These are phyloP conservation scores for Apophysomyces elegans DNA, from an alignment of 371 early-diverging fungal genomes.

Conservation along the genomic window DNA sequence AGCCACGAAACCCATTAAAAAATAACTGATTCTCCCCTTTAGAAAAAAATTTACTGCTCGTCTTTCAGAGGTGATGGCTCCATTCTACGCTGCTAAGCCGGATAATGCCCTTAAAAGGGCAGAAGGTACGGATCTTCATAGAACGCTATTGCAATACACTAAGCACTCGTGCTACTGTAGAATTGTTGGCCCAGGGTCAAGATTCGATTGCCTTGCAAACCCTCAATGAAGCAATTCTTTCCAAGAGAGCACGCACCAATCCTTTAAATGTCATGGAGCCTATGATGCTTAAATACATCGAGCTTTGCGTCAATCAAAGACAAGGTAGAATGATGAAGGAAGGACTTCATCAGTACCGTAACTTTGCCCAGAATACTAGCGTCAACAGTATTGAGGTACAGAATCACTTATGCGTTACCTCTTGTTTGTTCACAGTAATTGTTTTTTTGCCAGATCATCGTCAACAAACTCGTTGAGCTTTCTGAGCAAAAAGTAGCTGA, in stretches of 20 bases:
- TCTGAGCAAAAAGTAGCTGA: conserved; percentile 88
- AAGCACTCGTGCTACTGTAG: conserved; percentile 47
- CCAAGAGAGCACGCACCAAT: conserved; percentile 84
- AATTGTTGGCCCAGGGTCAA: conserved; percentile 92
- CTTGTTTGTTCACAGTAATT: too few species aligned
- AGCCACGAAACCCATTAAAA: background rate
- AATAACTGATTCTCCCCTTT: background rate
- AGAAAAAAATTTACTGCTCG: conserved; percentile 10
- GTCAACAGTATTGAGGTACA: conserved; percentile 87
- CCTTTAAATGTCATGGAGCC: conserved; percentile 86
- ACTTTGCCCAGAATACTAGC: conserved; percentile 93
- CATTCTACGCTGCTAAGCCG: conserved; percentile 53
- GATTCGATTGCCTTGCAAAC: conserved; percentile 84
- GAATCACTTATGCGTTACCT: background rate
- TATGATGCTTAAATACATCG: conserved; percentile 91
- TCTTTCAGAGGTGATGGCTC: conserved; percentile 35
- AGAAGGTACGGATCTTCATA: conserved; percentile 36
- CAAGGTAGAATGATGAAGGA: conserved; percentile 95
- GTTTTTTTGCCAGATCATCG: conserved; percentile 58
- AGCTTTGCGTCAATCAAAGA: conserved; percentile 87
- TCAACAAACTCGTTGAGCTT: conserved; percentile 84
- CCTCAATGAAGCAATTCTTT: conserved; percentile 89
- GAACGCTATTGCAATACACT: background rate
- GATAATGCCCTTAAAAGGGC: conserved; percentile 56
- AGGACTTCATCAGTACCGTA: conserved; percentile 95